Percentiles rank a stretch among this genome's conserved stretches.
These are phyloP conservation scores for Aspergillus vadensis DNA, from an alignment of 2,329 filamentous ascomycete genomes.

Conservation along the genomic window DNA sequence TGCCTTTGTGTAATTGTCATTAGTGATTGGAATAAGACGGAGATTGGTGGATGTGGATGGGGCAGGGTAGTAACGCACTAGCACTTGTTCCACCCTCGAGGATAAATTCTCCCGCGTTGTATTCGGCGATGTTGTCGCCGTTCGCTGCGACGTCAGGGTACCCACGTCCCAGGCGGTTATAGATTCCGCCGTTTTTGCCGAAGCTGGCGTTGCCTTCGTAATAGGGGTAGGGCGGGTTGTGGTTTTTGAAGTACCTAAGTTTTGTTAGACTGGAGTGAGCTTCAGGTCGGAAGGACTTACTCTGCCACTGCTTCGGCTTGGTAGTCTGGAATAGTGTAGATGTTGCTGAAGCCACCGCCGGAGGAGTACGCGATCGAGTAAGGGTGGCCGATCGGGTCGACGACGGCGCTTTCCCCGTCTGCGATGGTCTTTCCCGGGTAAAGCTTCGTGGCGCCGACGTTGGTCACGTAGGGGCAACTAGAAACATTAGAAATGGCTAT, in stretches of 20 bases:
- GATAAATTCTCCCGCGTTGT: background rate
- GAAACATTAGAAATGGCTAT: background rate
- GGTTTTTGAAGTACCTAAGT: conserved; percentile 9
- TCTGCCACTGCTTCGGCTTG: conserved; percentile 6
- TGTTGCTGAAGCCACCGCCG: conserved; percentile 14
- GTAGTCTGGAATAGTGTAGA: conserved; percentile 11
- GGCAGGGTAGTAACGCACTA: background rate
- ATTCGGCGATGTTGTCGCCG: conserved; percentile 12
- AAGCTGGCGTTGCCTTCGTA: conserved; percentile 7
- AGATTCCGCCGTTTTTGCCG: conserved; percentile 10
- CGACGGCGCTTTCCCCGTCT: conserved; percentile 9
- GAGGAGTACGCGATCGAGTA: conserved; percentile 4
- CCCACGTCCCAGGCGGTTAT: conserved; percentile 8
- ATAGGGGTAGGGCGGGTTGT: conserved; percentile 12
- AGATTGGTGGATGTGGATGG: too few relatives aligned
- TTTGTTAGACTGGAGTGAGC: too few relatives aligned
- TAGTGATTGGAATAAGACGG: background rate
- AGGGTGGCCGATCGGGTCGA: conserved; percentile 2
- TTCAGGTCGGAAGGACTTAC: background rate
- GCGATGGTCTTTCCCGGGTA: conserved; percentile 6
- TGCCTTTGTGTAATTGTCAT: background rate
- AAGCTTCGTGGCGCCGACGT: conserved; percentile 10
- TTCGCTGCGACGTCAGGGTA: conserved; percentile 12
- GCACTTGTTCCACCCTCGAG: conserved; percentile 7
- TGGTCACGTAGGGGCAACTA: conserved; percentile 11